Evolutionary conservation across 331 rosid genomes (phyloP), one percentile per base, ranked within the genome.

Genomic region (Telfairia occidentalis): DNA sequence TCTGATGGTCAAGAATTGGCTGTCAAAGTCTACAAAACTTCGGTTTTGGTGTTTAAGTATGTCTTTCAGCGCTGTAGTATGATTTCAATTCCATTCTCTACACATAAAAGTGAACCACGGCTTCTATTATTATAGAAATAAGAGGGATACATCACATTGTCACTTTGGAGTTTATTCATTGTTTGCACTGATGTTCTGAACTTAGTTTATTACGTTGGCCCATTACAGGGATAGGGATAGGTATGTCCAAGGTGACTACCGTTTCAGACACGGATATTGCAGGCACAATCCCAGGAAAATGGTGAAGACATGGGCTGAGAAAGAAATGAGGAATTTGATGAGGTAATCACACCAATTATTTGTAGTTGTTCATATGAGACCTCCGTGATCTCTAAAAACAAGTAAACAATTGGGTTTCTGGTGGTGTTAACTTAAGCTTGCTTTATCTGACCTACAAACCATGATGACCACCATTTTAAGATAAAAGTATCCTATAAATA

Each of bases 261-360:
- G 96, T 70, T 94, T 91, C 80, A 86, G 91, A 84, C 76, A 90
- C 53, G 98, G 96, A 84, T 91, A 94, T 53, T 88, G 97, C 82
- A 91, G 57, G 88, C 89, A 83, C 84, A 94, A 91, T 79, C 96
- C 98, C 70, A 87, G 98, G 83, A 94, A 94, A 80, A 94, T 94
- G 98, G 98, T 94, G 26, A 87, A 88, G 86, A 91, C 96, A 64
- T 94, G 98, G 98, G 98, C 97, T 0, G 98, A 94, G 82, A 91
- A 94, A 85, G 98, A 91, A 82, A 91, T 83, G 96, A 91, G 97
- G 83, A 91, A 94, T 81, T 88, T 94, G 64, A 34, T 86, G 83
- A 94, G 98, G 98, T 87, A 84, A 74, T 79, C 21, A 21, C 16
- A 61, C 57, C 32, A 21, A 7, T 52, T 28, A 4, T 74, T 55